Evolutionary conservation across 1,284 basidiomycete genomes (phyloP).

Genomic region (Irpex lacteus): DNA sequence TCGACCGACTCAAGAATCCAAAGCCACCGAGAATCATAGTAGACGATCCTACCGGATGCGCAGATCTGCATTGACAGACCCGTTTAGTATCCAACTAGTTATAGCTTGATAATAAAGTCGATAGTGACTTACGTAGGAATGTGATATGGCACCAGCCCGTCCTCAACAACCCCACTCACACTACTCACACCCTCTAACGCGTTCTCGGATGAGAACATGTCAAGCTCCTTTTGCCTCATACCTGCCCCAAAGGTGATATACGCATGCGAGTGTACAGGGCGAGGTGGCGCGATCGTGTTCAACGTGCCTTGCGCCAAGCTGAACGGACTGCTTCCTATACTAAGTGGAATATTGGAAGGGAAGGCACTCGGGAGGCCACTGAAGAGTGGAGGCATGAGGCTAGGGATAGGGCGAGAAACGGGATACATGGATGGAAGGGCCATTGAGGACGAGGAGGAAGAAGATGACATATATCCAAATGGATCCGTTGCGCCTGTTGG

Average conservation of each 20-base stretch:
- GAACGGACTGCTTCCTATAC: not conserved
- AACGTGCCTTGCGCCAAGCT: not conserved
- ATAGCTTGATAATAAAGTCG: too few species aligned
- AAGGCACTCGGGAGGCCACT: not conserved
- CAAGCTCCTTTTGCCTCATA: slow-evolving; percentile 78
- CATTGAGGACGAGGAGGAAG: not conserved
- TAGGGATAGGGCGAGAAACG: slow-evolving; percentile 1
- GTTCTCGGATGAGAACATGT: slow-evolving; percentile 68
- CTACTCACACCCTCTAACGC: slow-evolving; percentile 50
- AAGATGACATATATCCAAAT: slow-evolving; percentile 23
- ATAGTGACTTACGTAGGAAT: slow-evolving; percentile 66
- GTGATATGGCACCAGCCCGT: slow-evolving; percentile 72
- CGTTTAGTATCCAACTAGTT: too few species aligned
- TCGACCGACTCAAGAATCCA: slow-evolving; percentile 81
- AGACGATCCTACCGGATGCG: slow-evolving; percentile 76
- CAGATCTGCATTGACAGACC: slow-evolving; percentile 42
- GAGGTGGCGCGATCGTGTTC: slow-evolving; percentile 24
- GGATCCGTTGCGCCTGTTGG: slow-evolving; percentile 15
- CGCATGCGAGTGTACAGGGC: slow-evolving; percentile 63
- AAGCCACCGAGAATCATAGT: slow-evolving; percentile 89
- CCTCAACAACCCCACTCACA: slow-evolving; percentile 44
- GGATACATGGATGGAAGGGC: slow-evolving; percentile 2
- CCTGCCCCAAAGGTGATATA: slow-evolving; percentile 85
- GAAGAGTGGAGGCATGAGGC: not conserved
- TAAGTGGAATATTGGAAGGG: not conserved